These are phyloP conservation scores for Lophiotrema nucula DNA, from an alignment of 495 filamentous ascomycete species.

Conservation along the genomic window DNA sequence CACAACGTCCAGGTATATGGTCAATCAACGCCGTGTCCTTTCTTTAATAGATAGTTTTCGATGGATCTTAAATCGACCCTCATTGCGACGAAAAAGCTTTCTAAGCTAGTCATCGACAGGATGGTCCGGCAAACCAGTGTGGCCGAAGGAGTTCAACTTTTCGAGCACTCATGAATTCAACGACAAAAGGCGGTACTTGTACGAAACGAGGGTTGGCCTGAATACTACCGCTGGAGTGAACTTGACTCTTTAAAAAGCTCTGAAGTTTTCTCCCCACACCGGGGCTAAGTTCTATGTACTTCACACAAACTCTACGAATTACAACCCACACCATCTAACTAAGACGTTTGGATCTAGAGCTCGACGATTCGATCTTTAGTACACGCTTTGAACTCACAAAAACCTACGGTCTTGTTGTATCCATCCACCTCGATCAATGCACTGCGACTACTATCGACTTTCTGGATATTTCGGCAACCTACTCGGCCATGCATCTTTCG, in stretches of 20 bases:
- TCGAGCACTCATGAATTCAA: too few relatives aligned
- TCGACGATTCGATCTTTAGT: neutral
- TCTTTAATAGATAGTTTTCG: neutral
- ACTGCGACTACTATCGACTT: neutral
- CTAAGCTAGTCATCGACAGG: constrained; percentile 4
- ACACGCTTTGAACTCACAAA: neutral
- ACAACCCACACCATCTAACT: too few relatives aligned
- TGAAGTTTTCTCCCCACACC: neutral
- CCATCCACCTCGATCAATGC: neutral
- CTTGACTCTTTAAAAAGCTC: neutral
- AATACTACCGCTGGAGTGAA: neutral
- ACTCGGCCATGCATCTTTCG: neutral
- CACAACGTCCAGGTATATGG: neutral
- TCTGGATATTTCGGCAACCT: neutral
- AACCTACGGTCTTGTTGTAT: neutral
- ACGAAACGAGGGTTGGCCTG: neutral
- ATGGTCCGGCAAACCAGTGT: neutral
- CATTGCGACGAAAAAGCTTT: neutral
- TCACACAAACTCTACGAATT: neutral
- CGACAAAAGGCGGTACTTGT: too few relatives aligned
- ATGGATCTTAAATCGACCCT: neutral
- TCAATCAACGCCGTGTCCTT: neutral
- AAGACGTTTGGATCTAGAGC: neutral
- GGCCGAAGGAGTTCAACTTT: neutral
- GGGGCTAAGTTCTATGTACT: neutral